Percentiles rank a stretch among this genome's conserved stretches.
Evolutionary conservation across 352 stramenopile species (phyloP).

Genomic region (Phytopythium montanum): DNA sequence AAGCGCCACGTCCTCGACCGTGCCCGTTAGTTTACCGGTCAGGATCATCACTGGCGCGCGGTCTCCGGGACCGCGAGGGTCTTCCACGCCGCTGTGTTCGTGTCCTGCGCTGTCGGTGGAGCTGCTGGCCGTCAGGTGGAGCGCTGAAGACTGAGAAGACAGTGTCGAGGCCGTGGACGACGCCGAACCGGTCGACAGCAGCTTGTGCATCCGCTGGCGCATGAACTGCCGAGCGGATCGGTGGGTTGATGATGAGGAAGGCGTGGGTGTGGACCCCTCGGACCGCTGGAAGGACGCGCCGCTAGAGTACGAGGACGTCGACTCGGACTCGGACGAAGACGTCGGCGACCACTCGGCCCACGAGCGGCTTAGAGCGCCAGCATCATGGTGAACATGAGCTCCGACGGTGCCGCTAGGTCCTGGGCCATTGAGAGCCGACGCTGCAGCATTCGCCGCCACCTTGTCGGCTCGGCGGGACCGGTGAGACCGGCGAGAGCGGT

Average conservation of each 20-base stretch:
- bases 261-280: neutral
- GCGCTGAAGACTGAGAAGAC: neutral
- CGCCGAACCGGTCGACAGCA: slow-evolving; percentile 1
- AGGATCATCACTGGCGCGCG: slow-evolving; percentile 31
- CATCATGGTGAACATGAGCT: neutral
- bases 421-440: neutral
- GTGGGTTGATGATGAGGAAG: neutral
- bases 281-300: slow-evolving; percentile 2
- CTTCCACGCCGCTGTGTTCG: neutral
- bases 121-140: neutral
- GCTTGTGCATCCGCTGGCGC: neutral
- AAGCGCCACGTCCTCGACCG: slow-evolving; percentile 38
- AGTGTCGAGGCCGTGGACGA: slow-evolving; percentile 2
- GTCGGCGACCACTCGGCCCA: slow-evolving; percentile 7
- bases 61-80: slow-evolving; percentile 4
- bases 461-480: neutral
- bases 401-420: neutral
- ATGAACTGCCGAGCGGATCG: neutral
- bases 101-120: neutral
- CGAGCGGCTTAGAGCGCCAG: neutral
- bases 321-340: neutral
- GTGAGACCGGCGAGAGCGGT: slow-evolving; percentile 21
- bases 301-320: slow-evolving; percentile 5
- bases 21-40: slow-evolving; percentile 31
- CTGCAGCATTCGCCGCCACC: neutral